A percentile compares a stretch with the other conserved stretches of the same genome.
phyloP scores from a whole-genome alignment of 306 rosid species.

The Spatholobus suberectus region DNA sequence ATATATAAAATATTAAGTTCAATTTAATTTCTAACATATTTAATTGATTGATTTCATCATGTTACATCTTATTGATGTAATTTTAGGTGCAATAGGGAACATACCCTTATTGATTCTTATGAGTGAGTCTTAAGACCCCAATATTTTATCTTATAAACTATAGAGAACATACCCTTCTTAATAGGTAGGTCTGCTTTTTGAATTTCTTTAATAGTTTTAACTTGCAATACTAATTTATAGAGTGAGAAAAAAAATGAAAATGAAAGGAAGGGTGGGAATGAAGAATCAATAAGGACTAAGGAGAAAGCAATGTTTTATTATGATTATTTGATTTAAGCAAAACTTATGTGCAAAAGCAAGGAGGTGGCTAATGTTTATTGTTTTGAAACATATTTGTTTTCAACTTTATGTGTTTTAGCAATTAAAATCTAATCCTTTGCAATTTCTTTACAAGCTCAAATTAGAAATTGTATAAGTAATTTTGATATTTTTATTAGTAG shows the following conservation, averaged over 20 bases:
- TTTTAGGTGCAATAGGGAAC: no score
- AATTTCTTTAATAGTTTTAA: conserved; percentile 8
- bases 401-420: background rate
- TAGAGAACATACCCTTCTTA: conserved; percentile 90
- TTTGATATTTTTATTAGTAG: no score
- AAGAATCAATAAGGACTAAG: background rate
- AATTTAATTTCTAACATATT: no score
- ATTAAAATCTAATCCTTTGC: background rate
- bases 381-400: conserved; percentile 3
- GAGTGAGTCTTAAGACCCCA: no score
- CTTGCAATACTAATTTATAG: conserved; percentile 13
- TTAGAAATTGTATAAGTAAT: conserved; percentile 5
- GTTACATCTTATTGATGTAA: no score
- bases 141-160: no score
- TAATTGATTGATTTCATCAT: no score
- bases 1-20: no score
- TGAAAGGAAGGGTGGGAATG: conserved; percentile 18
- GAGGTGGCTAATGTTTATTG: conserved; percentile 24
- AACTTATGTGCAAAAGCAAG: background rate
- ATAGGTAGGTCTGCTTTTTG: conserved; percentile 83
- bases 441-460: no score
- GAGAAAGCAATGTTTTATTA: conserved; percentile 7
- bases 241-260: conserved; percentile 22
- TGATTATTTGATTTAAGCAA: conserved; percentile 27
- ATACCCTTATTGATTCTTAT: no score